Evolutionary conservation across 2,329 filamentous ascomycete genomes (phyloP).

Genomic region (Neophaeococcomyces mojaviensis): DNA sequence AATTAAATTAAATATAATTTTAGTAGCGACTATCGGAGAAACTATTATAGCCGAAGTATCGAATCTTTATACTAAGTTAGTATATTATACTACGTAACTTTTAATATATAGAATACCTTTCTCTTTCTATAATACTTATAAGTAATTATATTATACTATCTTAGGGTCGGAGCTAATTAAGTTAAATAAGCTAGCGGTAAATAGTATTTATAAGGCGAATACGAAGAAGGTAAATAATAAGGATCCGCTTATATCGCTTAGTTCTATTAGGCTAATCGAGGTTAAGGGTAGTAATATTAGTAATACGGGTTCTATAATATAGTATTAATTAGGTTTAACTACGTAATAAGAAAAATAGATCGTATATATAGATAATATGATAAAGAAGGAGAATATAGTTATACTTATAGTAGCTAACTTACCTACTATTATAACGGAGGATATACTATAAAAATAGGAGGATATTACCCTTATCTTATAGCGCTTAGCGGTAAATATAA

Average conservation of each 20-base stretch:
- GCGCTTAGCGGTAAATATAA: conserved; percentile 28
- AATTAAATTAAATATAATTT: conserved; percentile 66
- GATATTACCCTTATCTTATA: conserved; percentile 40
- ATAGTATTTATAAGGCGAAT: conserved; percentile 30
- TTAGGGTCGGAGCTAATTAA: conserved; percentile 37
- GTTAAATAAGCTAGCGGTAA: conserved; percentile 33
- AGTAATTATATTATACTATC: conserved; percentile 45
- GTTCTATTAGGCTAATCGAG: conserved; percentile 31
- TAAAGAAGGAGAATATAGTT: conserved; percentile 13
- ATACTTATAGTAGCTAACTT: conserved; percentile 14
- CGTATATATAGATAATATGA: conserved; percentile 31
- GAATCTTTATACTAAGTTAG: conserved; percentile 49
- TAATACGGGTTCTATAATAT: conserved; percentile 19
- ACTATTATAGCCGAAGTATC: conserved; percentile 67
- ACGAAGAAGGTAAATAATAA: conserved; percentile 35
- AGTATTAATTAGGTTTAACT: conserved; percentile 12
- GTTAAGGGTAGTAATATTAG: conserved; percentile 28
- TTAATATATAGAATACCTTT: conserved; percentile 35
- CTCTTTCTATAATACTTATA: conserved; percentile 46
- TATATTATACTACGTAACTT: conserved; percentile 1
- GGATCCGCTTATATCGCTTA: conserved; percentile 32
- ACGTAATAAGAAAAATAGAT: conserved; percentile 19
- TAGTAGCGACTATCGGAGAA: conserved; percentile 65
- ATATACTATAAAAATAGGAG: conserved; percentile 27
- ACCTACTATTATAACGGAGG: conserved; percentile 29